Conservation (phyloP, 371 early-diverging fungal genomes). For the Syncephalastrum monosporum region DNA sequence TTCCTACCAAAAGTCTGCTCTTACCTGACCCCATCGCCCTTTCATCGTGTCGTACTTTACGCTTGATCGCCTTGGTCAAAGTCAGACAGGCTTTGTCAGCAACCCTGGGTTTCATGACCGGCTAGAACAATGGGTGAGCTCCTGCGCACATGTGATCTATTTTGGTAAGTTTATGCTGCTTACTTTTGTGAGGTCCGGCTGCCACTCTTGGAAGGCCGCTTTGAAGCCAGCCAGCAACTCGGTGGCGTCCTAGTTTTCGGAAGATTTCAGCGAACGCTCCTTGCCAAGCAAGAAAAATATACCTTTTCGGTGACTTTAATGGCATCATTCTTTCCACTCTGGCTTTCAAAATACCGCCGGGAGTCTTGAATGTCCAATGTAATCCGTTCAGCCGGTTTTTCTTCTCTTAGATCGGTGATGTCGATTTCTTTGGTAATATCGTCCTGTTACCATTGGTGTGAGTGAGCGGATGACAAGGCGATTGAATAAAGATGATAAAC, state of each 20-base stretch:
- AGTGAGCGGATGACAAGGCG: no score
- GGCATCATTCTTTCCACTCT: conserved; percentile 44
- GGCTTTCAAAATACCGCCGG: conserved; percentile 77
- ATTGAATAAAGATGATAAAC: no score
- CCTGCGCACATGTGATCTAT: not conserved
- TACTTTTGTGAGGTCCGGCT: conserved; percentile 41
- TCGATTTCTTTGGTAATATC: conserved; percentile 42
- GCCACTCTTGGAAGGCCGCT: conserved; percentile 35
- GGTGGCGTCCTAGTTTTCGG: conserved; percentile 18
- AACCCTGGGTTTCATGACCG: conserved; percentile 28
- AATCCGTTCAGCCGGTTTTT: conserved; percentile 49
- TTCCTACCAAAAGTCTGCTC: not conserved
- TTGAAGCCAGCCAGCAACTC: conserved; percentile 28
- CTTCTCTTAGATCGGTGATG: conserved; percentile 65
- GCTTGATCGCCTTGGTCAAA: conserved; percentile 34
- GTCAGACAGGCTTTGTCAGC: conserved; percentile 35
- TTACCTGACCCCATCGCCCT: conserved; percentile 29
- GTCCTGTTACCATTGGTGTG: conserved; percentile 10
- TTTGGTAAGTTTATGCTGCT: not conserved
- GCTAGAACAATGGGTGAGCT: conserved; percentile 7
- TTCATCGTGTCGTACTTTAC: conserved; percentile 28
- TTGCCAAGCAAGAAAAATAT: not conserved
- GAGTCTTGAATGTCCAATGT: conserved; percentile 75
- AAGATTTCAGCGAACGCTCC: not conserved
- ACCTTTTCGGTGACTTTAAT: conserved; percentile 23